Conservation (phyloP, 1,284 basidiomycete species). For the Puccinia novopanici region DNA sequence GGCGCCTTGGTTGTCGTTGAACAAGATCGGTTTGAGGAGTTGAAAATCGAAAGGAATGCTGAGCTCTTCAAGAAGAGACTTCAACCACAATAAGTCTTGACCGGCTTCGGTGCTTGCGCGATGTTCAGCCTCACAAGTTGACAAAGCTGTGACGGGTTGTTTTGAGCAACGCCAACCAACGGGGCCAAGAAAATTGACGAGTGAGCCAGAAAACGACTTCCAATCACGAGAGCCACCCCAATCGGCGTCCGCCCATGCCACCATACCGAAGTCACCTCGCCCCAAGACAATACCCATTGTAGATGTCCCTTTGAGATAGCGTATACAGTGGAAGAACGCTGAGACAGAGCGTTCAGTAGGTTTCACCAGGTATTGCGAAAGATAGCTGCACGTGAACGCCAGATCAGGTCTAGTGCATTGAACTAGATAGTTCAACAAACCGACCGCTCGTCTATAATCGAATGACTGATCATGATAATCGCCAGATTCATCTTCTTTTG, state of each 20-base stretch:
- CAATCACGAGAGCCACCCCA: not conserved
- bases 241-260: not conserved
- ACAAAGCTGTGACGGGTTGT: not conserved
- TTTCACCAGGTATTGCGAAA: not conserved
- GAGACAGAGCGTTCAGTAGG: not conserved
- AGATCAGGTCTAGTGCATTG: conserved; percentile 23
- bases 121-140: not conserved
- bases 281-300: not conserved
- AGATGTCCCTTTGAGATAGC: not conserved
- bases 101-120: too few relatives aligned
- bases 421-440: conserved; percentile 17
- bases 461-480: not conserved
- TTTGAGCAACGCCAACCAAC: not conserved
- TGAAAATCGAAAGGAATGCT: too few relatives aligned
- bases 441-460: conserved; percentile 10
- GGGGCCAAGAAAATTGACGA: not conserved
- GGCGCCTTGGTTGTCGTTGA: not conserved
- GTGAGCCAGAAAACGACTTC: not conserved
- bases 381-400: not conserved
- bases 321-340: not conserved
- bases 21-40: too few relatives aligned
- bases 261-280: too few relatives aligned
- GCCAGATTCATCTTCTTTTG: too few relatives aligned
- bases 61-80: too few relatives aligned
- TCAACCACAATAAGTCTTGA: not conserved